These are phyloP conservation scores for Rhypophila decipiens DNA, from an alignment of 495 filamentous ascomycete genomes.

Conservation along the genomic window DNA sequence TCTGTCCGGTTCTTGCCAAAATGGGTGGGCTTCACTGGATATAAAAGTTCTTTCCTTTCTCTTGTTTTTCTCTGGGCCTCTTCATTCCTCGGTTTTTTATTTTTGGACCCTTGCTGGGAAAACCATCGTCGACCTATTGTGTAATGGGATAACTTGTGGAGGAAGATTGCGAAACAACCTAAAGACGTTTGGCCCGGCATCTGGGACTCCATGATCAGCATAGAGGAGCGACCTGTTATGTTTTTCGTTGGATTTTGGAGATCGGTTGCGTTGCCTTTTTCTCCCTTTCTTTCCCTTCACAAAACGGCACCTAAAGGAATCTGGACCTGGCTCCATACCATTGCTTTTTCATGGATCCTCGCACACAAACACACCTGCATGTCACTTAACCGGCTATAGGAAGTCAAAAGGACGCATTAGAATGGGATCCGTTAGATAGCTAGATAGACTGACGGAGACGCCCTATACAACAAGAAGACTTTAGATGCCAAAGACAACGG, in stretches of 20 bases:
- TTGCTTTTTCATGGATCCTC: no score
- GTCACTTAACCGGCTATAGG: not conserved
- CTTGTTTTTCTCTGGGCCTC: conserved; percentile 1
- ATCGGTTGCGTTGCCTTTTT: not conserved
- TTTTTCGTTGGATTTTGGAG: conserved; percentile 2
- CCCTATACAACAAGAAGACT: conserved; percentile 1
- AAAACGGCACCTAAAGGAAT: not conserved
- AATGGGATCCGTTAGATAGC: conserved; percentile 16
- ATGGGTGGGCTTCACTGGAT: conserved; percentile 1
- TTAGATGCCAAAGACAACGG: not conserved
- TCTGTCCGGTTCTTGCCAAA: conserved; percentile 3
- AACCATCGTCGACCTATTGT: not conserved
- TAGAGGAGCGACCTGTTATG: no score
- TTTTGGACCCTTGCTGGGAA: not conserved
- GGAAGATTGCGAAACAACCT: not conserved
- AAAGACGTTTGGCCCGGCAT: not conserved
- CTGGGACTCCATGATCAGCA: no score
- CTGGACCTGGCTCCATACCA: no score
- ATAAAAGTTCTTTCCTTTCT: conserved; percentile 10
- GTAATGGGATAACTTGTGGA: not conserved
- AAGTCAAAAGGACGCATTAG: conserved; percentile 9
- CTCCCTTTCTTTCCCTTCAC: not conserved
- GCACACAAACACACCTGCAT: not conserved
- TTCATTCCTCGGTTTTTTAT: conserved; percentile 1
- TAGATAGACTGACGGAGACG: conserved; percentile 23